Conservation (phyloP, 139 green algal species). For the Haematococcus sp. region DNA sequence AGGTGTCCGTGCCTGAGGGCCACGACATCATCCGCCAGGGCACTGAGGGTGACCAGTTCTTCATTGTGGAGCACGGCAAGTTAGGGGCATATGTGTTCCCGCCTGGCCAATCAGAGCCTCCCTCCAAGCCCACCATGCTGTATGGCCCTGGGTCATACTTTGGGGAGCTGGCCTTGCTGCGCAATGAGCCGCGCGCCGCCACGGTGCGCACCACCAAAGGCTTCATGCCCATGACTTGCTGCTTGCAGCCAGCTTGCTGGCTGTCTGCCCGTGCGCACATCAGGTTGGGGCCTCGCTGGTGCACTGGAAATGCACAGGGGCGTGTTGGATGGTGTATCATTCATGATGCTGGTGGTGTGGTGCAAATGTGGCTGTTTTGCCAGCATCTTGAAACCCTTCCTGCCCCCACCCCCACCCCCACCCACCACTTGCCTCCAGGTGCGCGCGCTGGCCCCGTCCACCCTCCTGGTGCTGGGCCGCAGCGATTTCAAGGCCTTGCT, state of each 20-base stretch:
- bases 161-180: slow-evolving; percentile 87
- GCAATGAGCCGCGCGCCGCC: slow-evolving; percentile 70
- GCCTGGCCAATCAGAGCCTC: neutral
- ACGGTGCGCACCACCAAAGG: slow-evolving; percentile 57
- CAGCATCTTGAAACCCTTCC: no score
- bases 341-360: no score
- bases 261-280: no score
- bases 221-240: no score
- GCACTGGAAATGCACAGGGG: no score
- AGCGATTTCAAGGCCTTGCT: slow-evolving; percentile 35
- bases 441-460: slow-evolving; percentile 16
- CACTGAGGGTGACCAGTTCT: slow-evolving; percentile 80
- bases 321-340: no score
- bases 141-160: slow-evolving; percentile 69
- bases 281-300: no score
- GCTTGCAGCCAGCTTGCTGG: no score
- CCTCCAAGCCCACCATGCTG: slow-evolving; percentile 23
- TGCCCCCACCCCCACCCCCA: neutral
- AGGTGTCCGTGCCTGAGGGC: neutral
- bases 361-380: neutral
- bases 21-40: slow-evolving; percentile 39
- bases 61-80: slow-evolving; percentile 84
- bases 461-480: slow-evolving; percentile 23
- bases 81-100: slow-evolving; percentile 53
- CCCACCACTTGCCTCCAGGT: slow-evolving; percentile 14